Percentiles rank a stretch among this genome's conserved stretches.
Evolutionary conservation across 176 grass and related monocot species (phyloP).

Genomic region (Poa pratensis): DNA sequence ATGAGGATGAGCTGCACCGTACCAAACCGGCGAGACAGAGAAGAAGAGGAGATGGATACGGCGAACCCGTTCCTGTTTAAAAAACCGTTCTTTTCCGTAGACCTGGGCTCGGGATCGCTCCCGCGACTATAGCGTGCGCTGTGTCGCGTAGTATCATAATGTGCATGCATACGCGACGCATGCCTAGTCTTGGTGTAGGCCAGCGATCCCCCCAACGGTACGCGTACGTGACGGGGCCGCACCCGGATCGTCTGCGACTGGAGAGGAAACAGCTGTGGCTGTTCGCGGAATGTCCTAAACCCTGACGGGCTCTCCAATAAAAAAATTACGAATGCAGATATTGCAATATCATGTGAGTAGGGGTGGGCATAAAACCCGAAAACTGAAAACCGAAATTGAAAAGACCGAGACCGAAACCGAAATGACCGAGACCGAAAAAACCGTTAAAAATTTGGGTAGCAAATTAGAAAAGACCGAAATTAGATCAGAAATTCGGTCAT

Average conservation of each 20-base stretch:
- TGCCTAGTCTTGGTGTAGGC: conserved; percentile 39
- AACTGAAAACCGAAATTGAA: too few relatives aligned
- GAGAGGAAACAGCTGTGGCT: neutral
- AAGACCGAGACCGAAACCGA: too few relatives aligned
- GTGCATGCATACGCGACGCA: conserved; percentile 19
- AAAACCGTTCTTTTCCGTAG: neutral
- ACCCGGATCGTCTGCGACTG: neutral
- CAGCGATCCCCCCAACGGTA: conserved; percentile 42
- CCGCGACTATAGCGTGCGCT: neutral
- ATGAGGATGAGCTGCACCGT: conserved; percentile 71
- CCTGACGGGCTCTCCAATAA: too few relatives aligned
- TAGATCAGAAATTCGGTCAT: too few relatives aligned
- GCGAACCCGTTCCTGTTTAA: conserved; percentile 2
- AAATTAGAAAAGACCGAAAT: too few relatives aligned
- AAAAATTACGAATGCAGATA: too few relatives aligned
- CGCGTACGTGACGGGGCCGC: neutral
- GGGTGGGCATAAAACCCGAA: too few relatives aligned
- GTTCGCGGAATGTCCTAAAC: neutral
- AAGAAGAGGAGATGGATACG: conserved; percentile 16
- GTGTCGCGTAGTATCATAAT: neutral
- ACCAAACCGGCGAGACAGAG: conserved; percentile 44
- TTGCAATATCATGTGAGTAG: too few relatives aligned
- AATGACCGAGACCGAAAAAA: too few relatives aligned
- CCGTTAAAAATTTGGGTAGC: too few relatives aligned
- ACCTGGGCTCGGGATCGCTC: neutral